Percentiles rank a stretch among this genome's conserved stretches.
Evolutionary conservation across 2,329 filamentous ascomycete species (phyloP).

Genomic region (Venturia asperata): DNA sequence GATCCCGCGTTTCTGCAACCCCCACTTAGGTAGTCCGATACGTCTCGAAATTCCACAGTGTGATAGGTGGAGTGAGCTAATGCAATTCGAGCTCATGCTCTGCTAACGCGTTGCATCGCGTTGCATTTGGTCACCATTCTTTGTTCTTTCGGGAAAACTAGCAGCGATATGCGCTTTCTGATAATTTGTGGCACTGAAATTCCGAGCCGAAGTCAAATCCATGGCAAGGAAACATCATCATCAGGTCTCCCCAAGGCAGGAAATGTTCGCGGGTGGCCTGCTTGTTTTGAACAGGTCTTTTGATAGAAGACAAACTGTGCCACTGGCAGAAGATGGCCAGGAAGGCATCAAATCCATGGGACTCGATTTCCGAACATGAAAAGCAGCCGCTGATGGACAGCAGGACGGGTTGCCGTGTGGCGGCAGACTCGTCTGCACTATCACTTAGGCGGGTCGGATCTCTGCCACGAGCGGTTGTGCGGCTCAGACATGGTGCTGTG

Average conservation of each 20-base stretch:
- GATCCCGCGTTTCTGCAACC: neutral
- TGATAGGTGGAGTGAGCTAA: neutral
- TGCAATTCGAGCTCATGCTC: neutral
- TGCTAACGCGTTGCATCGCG: neutral
- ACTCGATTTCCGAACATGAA: neutral
- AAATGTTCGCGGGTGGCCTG: neutral
- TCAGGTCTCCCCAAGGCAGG: neutral
- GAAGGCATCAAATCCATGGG: neutral
- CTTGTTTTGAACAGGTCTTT: neutral
- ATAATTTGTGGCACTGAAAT: neutral
- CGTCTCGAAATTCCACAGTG: neutral
- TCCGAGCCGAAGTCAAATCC: neutral
- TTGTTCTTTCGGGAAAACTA: neutral
- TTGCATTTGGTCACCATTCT: neutral
- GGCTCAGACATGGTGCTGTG: too few relatives aligned
- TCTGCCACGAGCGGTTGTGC: too few relatives aligned
- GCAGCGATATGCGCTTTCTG: neutral
- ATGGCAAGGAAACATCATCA: neutral
- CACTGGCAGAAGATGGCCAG: neutral
- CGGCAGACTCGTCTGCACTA: too few relatives aligned
- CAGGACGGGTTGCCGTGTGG: too few relatives aligned
- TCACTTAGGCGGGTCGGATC: too few relatives aligned
- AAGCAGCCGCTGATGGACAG: too few relatives aligned
- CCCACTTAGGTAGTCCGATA: neutral
- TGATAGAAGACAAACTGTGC: neutral